phyloP scores from a whole-genome alignment of 352 stramenopile species.

The Globisporangium polare region DNA sequence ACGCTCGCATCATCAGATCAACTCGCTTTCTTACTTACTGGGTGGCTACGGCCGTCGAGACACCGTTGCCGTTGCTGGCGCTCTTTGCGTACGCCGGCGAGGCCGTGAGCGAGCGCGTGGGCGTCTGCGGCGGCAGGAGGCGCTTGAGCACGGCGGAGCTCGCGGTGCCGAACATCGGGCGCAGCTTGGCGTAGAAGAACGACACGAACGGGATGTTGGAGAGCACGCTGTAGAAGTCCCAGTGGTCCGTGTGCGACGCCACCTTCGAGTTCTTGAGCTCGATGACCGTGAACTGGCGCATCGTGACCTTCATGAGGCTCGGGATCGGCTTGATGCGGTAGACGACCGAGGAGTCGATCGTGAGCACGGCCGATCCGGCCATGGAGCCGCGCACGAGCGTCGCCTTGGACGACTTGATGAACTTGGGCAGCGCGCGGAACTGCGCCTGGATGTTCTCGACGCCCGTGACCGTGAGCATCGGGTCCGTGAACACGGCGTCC shows the following conservation, averaged over 20 bases:
- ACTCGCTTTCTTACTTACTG: conserved; percentile 15
- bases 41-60: conserved; percentile 20
- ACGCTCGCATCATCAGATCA: background rate
- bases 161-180: conserved; percentile 60
- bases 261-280: conserved; percentile 82
- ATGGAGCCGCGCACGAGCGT: conserved; percentile 82
- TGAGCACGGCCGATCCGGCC: conserved; percentile 70
- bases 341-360: conserved; percentile 76
- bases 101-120: conserved; percentile 14
- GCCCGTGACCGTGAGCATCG: conserved; percentile 65
- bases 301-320: conserved; percentile 62
- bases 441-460: conserved; percentile 83
- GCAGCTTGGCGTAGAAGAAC: conserved; percentile 81
- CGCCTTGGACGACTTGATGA: conserved; percentile 72
- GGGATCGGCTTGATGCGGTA: conserved; percentile 75
- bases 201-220: conserved; percentile 70
- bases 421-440: conserved; percentile 74
- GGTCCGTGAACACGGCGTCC: conserved; percentile 79
- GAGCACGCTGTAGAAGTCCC: conserved; percentile 79
- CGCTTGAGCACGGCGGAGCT: conserved; percentile 72
- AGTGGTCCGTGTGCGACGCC: conserved; percentile 81
- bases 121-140: conserved; percentile 30
- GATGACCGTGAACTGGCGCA: conserved; percentile 80
- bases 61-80: conserved; percentile 10
- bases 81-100: conserved; percentile 17